Evolutionary conservation across 495 filamentous ascomycete species (phyloP).

Genomic region (Xylaria intraflava): DNA sequence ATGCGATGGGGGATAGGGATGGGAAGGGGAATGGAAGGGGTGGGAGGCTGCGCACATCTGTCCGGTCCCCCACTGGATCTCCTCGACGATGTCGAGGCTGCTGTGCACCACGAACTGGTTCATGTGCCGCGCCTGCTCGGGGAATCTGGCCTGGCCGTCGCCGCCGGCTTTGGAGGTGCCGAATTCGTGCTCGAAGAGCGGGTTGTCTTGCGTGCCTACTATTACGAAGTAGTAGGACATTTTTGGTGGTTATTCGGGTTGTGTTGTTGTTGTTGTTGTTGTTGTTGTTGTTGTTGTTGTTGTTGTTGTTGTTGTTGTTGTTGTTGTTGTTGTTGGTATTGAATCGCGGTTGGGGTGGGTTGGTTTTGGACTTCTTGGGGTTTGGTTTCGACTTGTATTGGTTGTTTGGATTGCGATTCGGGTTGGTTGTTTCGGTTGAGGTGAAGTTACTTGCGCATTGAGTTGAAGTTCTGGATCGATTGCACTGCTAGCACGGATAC

Average conservation of each 20-base stretch:
- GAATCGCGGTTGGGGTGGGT: background rate
- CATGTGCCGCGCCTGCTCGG: conserved; percentile 78
- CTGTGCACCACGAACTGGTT: conserved; percentile 97
- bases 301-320: background rate
- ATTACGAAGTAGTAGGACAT: conserved; percentile 99
- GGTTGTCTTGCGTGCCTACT: conserved; percentile 86
- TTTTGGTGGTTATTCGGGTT: background rate
- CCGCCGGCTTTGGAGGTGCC: conserved; percentile 91
- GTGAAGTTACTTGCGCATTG: too few relatives aligned
- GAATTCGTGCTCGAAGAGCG: conserved; percentile 92
- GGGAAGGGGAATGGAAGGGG: background rate
- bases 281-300: too few relatives aligned
- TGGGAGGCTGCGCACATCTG: conserved; percentile 53
- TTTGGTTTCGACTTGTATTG: background rate
- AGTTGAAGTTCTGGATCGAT: too few relatives aligned
- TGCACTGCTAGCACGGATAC: too few relatives aligned
- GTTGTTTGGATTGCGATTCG: background rate
- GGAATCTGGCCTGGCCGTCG: conserved; percentile 84
- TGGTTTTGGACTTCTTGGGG: too few relatives aligned
- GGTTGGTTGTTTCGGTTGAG: background rate
- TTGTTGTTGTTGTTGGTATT: background rate
- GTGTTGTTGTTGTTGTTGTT: too few relatives aligned
- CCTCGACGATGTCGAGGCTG: conserved; percentile 87
- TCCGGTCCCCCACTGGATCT: conserved; percentile 81
- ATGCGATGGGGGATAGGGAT: background rate